phyloP scores from a whole-genome alignment of 495 filamentous ascomycete species.

The Penicillium chermesinum region DNA sequence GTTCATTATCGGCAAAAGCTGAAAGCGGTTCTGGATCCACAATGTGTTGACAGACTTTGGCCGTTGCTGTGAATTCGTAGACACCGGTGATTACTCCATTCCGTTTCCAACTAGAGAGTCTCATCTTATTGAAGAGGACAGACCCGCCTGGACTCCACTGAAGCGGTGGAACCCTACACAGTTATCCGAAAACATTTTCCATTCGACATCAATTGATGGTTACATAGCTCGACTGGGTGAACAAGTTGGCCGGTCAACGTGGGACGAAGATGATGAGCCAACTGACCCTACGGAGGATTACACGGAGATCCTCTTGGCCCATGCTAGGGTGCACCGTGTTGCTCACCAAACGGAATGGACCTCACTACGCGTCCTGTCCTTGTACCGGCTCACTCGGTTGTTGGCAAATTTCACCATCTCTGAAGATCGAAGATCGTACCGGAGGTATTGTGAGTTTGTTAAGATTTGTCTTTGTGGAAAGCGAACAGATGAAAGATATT shows the following conservation, averaged over 20 bases:
- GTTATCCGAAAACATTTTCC: slow-evolving; percentile 12
- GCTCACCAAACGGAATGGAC: slow-evolving; percentile 22
- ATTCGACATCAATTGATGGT: background rate
- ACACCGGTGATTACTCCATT: slow-evolving; percentile 16
- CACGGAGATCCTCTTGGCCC: slow-evolving; percentile 23
- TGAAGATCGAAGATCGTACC: slow-evolving; percentile 21
- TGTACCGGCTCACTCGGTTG: slow-evolving; percentile 25
- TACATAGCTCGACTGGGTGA: background rate
- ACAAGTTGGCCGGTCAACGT: slow-evolving; percentile 5
- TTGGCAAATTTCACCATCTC: slow-evolving; percentile 25
- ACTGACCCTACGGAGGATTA: slow-evolving; percentile 22
- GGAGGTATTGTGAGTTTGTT: slow-evolving; percentile 27
- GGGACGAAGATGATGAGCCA: background rate
- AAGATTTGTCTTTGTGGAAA: slow-evolving; percentile 30
- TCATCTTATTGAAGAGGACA: background rate
- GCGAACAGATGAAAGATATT: slow-evolving; percentile 11
- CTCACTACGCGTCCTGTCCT: slow-evolving; percentile 22
- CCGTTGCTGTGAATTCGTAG: slow-evolving; percentile 17
- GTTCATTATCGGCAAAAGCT: slow-evolving; percentile 3
- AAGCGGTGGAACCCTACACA: slow-evolving; percentile 10
- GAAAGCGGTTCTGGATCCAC: slow-evolving; percentile 10
- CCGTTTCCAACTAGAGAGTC: background rate
- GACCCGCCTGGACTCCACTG: background rate
- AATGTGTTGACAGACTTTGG: slow-evolving; percentile 9
- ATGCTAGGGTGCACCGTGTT: slow-evolving; percentile 29